Conservation (phyloP, 768 basidiomycete species). For the Lentinula sp. region DNA sequence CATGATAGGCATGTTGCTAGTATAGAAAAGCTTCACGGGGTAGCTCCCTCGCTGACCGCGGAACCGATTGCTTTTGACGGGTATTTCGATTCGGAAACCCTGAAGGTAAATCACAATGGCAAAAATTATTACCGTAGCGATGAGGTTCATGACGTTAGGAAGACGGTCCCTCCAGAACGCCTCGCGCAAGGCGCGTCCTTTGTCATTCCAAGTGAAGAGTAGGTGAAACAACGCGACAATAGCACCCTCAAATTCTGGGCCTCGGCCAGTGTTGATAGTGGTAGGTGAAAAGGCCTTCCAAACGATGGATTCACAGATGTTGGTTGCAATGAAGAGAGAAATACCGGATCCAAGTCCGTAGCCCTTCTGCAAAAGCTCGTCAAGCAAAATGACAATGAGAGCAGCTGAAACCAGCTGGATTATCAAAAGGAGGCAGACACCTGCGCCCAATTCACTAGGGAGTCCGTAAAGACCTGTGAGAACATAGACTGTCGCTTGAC, state of each 20-base stretch:
- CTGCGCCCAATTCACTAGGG: conserved; percentile 88
- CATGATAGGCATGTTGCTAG: conserved; percentile 99
- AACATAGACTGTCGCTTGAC: conserved; percentile 96
- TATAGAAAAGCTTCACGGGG: conserved; percentile 98
- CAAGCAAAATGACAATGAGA: conserved; percentile 95
- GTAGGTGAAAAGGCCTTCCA: conserved; percentile 99
- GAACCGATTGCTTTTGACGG: conserved; percentile 94
- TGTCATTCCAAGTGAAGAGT: conserved; percentile 97
- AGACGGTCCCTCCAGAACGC: conserved; percentile 97
- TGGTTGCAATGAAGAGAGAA: conserved; percentile 98
- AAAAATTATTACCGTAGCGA: conserved; percentile 89
- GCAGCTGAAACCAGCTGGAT: conserved; percentile 92
- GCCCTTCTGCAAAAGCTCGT: conserved; percentile 98
- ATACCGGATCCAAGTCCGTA: conserved; percentile 99
- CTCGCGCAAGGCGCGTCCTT: conserved; percentile 92
- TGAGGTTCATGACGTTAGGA: conserved; percentile 96
- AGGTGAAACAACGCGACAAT: conserved; percentile 96
- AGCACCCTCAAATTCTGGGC: conserved; percentile 97
- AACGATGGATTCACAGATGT: conserved; percentile 98
- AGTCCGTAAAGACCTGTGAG: conserved; percentile 95
- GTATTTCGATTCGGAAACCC: conserved; percentile 98
- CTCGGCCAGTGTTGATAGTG: conserved; percentile 96
- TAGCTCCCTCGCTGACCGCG: conserved; percentile 94
- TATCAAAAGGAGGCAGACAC: conserved; percentile 94
- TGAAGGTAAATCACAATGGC: conserved; percentile 97